Evolutionary conservation across 148 eudicot species (phyloP).

Genomic region (Rhododendron ferrugineum): DNA sequence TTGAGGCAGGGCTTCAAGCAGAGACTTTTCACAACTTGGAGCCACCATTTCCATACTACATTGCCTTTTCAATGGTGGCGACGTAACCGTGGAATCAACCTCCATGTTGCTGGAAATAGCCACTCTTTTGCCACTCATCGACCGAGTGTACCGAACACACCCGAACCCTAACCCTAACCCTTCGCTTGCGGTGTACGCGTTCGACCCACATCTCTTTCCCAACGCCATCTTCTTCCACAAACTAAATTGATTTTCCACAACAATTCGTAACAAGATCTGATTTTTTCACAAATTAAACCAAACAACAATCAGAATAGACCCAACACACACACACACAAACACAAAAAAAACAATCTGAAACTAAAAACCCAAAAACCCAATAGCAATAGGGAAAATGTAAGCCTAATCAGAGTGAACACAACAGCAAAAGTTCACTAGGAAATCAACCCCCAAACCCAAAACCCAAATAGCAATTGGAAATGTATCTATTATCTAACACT

Average conservation of each 20-base stretch:
- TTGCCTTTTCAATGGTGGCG: constrained; percentile 32
- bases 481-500: neutral
- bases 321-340: too few relatives aligned
- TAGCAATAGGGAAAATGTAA: neutral
- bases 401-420: neutral
- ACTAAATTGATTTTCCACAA: neutral
- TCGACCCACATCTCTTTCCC: constrained; percentile 32
- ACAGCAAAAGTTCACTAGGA: neutral
- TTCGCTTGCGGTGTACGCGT: constrained; percentile 2
- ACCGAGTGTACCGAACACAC: constrained; percentile 14
- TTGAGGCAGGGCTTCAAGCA: constrained; percentile 52
- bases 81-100: constrained; percentile 22
- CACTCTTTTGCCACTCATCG: constrained; percentile 64
- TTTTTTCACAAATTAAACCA: constrained; percentile 8
- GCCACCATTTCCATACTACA: constrained; percentile 13
- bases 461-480: neutral
- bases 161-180: constrained; percentile 31
- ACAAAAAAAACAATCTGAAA: neutral
- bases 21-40: constrained; percentile 18
- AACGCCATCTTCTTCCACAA: constrained; percentile 32
- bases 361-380: neutral
- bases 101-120: constrained; percentile 25
- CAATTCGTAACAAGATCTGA: constrained; percentile 13
- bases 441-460: neutral
- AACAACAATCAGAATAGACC: neutral